A percentile compares a stretch with the other conserved stretches of the same genome.
These are phyloP conservation scores for Blepharisma japonicum DNA, from an alignment of 73 alveolate genomes.

Conservation along the genomic window DNA sequence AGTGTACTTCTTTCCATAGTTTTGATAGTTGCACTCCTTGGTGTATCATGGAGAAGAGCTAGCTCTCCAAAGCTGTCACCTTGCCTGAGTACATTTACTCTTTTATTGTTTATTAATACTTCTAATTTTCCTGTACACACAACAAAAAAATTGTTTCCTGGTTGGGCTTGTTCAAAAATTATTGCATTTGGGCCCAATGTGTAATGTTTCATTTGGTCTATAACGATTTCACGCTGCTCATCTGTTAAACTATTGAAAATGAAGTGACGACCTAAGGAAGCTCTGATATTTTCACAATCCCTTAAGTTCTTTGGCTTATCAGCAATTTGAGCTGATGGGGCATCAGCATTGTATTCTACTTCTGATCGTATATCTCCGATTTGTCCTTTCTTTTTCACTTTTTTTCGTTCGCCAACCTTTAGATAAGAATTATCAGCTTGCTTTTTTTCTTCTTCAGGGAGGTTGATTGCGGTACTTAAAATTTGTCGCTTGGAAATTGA, in stretches of 20 bases:
- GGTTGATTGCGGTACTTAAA: no score
- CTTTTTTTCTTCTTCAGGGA: no score
- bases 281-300: not conserved
- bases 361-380: no score
- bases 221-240: not conserved
- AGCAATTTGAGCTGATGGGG: not conserved
- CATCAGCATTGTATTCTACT: not conserved
- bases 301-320: not conserved
- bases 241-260: conserved; percentile 4
- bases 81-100: conserved; percentile 36
- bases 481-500: no score
- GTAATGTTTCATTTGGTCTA: not conserved
- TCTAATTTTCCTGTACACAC: conserved; percentile 33
- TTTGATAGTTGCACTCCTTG: conserved; percentile 81
- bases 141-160: conserved; percentile 30
- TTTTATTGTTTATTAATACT: conserved; percentile 34
- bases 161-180: conserved; percentile 30
- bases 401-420: no score
- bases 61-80: conserved; percentile 92
- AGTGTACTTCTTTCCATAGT: conserved; percentile 65
- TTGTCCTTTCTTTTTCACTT: no score
- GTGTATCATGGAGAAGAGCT: conserved; percentile 86
- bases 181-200: not conserved
- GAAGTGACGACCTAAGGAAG: not conserved
- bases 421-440: no score